Base-by-base conservation (phyloP, 2,329 filamentous ascomycete species). In the Ophiostoma fasciatum region DNA sequence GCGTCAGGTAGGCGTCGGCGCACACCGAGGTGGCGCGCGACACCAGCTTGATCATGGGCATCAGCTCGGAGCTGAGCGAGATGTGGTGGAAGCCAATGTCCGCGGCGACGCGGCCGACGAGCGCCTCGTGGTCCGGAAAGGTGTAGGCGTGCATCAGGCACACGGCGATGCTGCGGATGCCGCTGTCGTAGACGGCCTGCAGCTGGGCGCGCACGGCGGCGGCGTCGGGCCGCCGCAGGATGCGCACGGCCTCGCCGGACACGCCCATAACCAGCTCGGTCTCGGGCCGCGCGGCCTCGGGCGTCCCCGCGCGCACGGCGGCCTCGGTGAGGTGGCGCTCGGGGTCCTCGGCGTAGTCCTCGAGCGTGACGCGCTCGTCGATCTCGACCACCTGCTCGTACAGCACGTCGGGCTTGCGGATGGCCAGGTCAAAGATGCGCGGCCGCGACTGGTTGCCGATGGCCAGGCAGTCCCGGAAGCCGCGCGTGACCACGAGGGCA, bases 101-200 rank as follows among this genome's bases (percentile, higher is more conserved):
- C 39, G 64, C 67, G 1, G 87, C 87, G 32, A 94, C 61, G 45
- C 65, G 70, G 13, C 84, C 84, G 9, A 94, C 66, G 28, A 84
- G 51, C 1, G 77, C 74, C 52, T 94, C 87, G 48, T 94, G 87
- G 33, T 81, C 73, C 1, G 84, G 84, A 50, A 83, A 94, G 0
- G 84, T 93, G 52, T 94, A 94, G 5, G 80, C 81, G 51, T 94
- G 87, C 76, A 94, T 87, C 40, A 94, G 60, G 48, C 83, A 92
- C 2, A 94, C 83, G 4, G 87, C 85, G 46, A 94, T 78, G 52
- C 82, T 92, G 43, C 69, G 68, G 47, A 92, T 77, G 0, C 82
- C 82, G 22, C 66, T 61, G 42, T 80, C 71, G 43, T 72, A 81
- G 4, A 93, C 63, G 6, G 66, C 63, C 52, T 82, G 65, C 30